Evolutionary conservation across 495 filamentous ascomycete genomes (phyloP), one percentile per base, ranked within the genome.

Genomic region (Penicillium salamii): DNA sequence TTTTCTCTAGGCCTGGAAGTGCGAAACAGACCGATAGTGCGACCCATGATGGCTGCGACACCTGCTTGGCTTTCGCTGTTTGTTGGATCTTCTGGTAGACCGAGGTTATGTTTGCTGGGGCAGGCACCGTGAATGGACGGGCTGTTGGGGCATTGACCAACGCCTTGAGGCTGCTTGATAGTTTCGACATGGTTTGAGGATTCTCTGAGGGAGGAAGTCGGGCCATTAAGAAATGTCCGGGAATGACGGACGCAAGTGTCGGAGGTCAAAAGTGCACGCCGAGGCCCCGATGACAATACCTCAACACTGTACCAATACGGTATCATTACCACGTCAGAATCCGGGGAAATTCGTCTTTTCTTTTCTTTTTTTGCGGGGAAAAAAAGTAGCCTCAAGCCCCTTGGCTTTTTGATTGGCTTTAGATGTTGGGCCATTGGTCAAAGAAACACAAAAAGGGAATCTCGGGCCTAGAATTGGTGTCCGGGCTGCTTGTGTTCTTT

Each of bases 101-200:
- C 14, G 80, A 72, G 21, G 66, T 55, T 52, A 88, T 87, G 29
- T 79, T 63, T 5, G 65, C 68, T 14, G 84, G 78, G 1, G 87
- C 86, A 1, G 84, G 82, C 5, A 83, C 72, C 9, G 81, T 84
- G 61, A 81, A 77, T 0, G 87, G 84, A 2, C 79, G 76, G n/a
- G 87, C 82, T 40, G 78, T 74, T 9, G 83, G 72, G 19, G 83
- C 70, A 62, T 84, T 85, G 66, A 91, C 87, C 49, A 90, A 78
- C 29, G 80, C 77, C 65, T 90, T 90, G 43, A 91, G 72, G 43
- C 76, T 62, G 0, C 74, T 67, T 7, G 85, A 86, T 12, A 91
- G 72, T 56, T 83, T 88, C 7, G 86, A 84, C 85, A 89, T 89
- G 29, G 39, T 21, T 19, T 3, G 15, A 29, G 19, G 18, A 11